Base-by-base conservation (phyloP, 441 rosid genomes). In the Lepidium campestre region DNA sequence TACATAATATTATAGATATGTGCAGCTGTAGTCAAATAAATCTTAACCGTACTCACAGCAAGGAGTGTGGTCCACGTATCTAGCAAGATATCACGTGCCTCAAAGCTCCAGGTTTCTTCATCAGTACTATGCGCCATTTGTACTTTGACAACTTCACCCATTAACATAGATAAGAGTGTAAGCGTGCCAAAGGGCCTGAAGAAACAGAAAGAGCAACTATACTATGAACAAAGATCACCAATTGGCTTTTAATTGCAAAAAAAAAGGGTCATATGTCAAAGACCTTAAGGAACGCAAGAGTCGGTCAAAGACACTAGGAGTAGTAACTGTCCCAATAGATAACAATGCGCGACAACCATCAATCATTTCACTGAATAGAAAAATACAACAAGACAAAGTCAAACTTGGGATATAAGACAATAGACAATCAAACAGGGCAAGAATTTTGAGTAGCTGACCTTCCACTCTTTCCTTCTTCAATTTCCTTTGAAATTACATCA, bases 311-410 rank as follows among this genome's bases (percentile, higher is more conserved):
- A 76, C 65, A 73, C 71, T 62, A 49, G 97, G 86, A 54, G 77
- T 75, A 37, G 89, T 88, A 49, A 91, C 92, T 62, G 88, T 86
- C 70, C 90, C 96, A 63, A 94, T 78, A 48, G 94, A 85, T 73
- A 89, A 79, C 74, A 94, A 78, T 61, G 94, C 96, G 49, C 99
- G 99, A 75, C 98, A 94, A 57, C 99, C 98, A 76, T 94, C 99
- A 58, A 91, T 87, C 90, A 94, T 75, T 86, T 94, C 99, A 79
- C 99, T 94, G 86, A 79, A 34, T 53, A 76, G 58, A 72, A 68
- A 48, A 73, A 53, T 76, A 31, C 59, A 70, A 13, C 42, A 23
- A 67, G 70, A 75, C 70, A 76, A 36, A 32, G 32, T 55, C 41
- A 71, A 18, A 34, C 17, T 20, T 63, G 67, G 65, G 48, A 72